These are phyloP conservation scores for Sporothrix phasma DNA, from an alignment of 2,329 filamentous ascomycete genomes.

Conservation along the genomic window DNA sequence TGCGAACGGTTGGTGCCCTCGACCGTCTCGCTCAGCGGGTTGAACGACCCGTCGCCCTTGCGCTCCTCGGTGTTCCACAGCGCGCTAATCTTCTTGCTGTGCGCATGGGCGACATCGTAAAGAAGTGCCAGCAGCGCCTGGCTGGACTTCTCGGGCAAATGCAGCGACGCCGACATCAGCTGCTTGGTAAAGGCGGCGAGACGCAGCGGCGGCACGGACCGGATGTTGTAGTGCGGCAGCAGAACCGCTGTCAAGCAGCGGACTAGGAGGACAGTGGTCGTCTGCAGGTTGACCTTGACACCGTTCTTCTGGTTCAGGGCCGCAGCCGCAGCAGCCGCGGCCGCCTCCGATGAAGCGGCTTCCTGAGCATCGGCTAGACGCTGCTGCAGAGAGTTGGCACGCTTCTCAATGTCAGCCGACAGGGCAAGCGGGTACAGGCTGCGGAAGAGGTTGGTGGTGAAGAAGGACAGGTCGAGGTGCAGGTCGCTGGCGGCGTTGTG, in stretches of 20 bases:
- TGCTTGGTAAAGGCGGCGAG: constrained; percentile 93
- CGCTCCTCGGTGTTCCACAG: constrained; percentile 93
- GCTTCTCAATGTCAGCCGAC: constrained; percentile 78
- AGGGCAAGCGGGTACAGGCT: constrained; percentile 69
- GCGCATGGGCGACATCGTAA: constrained; percentile 66
- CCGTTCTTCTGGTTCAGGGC: constrained; percentile 27
- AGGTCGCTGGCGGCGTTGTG: constrained; percentile 72
- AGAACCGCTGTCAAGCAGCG: constrained; percentile 76
- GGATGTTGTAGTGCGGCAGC: constrained; percentile 61
- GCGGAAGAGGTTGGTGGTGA: constrained; percentile 87
- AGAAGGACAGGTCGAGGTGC: constrained; percentile 87
- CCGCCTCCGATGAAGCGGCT: constrained; percentile 16
- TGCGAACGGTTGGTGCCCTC: constrained; percentile 84
- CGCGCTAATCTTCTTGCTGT: constrained; percentile 71
- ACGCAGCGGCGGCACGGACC: constrained; percentile 67
- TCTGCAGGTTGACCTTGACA: constrained; percentile 81
- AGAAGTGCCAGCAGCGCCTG: constrained; percentile 71
- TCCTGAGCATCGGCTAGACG: constrained; percentile 46
- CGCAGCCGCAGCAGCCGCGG: background rate
- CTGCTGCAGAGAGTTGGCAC: constrained; percentile 61
- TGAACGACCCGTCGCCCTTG: constrained; percentile 79
- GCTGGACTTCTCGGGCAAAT: constrained; percentile 82
- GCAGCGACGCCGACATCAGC: constrained; percentile 69
- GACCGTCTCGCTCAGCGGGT: constrained; percentile 60
- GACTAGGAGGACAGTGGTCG: constrained; percentile 83